These are phyloP conservation scores for Spiraea crenata DNA, from an alignment of 331 rosid genomes.

Conservation along the genomic window DNA sequence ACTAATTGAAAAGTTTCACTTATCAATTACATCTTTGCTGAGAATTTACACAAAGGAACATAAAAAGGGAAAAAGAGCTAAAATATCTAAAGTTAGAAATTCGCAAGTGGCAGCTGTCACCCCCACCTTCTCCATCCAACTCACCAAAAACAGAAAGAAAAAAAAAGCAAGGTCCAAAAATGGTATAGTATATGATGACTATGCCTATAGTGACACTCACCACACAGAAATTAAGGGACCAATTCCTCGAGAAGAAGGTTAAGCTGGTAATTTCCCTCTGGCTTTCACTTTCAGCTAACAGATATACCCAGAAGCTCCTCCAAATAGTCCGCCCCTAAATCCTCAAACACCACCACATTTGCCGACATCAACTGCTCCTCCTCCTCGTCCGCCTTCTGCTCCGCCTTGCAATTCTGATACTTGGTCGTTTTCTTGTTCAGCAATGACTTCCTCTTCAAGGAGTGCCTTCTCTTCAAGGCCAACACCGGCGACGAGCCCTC, in stretches of 20 bases:
- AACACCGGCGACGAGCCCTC: constrained; percentile 50
- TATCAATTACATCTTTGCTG: background rate
- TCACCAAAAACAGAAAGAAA: background rate
- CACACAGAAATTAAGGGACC: background rate
- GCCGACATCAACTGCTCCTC: background rate
- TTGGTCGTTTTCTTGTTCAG: constrained; percentile 15
- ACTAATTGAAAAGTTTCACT: background rate
- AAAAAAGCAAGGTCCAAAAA: background rate
- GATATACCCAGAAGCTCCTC: constrained; percentile 48
- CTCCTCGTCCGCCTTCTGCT: background rate
- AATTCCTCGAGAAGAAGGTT: too few species aligned
- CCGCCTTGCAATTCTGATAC: background rate
- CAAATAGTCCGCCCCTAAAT: constrained; percentile 50
- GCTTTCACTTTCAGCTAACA: constrained; percentile 6
- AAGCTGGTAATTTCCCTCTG: too few species aligned
- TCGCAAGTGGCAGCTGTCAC: background rate
- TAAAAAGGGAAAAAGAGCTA: background rate
- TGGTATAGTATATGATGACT: background rate
- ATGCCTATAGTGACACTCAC: too few species aligned
- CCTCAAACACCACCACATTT: constrained; percentile 40
- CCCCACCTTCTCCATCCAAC: background rate
- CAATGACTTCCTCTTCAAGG: constrained; percentile 33
- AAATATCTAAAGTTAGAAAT: background rate
- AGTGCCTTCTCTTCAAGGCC: constrained; percentile 47
- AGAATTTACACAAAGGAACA: background rate